phyloP scores from a whole-genome alignment of 2,329 filamentous ascomycete species.

The Exophiala lecanii-corni region DNA sequence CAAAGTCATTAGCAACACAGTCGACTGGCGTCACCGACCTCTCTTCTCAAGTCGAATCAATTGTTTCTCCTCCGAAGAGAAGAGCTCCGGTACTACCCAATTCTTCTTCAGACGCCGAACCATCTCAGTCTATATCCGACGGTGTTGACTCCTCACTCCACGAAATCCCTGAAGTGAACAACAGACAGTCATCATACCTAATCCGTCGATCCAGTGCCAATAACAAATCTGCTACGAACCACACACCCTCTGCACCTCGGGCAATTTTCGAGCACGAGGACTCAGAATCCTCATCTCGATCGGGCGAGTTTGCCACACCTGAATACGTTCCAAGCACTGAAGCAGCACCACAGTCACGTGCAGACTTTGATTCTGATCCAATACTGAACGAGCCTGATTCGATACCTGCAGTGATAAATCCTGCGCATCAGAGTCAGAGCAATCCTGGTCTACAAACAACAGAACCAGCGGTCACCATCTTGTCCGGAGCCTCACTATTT shows the following conservation, averaged over 20 bases:
- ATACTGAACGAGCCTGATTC: too few relatives aligned
- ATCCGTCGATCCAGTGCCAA: not conserved
- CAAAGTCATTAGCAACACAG: not conserved
- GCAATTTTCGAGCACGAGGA: not conserved
- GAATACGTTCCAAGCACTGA: slow-evolving; percentile 8
- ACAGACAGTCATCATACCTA: not conserved
- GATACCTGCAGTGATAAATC: too few relatives aligned
- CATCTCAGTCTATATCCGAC: too few relatives aligned
- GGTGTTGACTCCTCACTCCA: too few relatives aligned
- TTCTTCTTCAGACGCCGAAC: slow-evolving; percentile 1
- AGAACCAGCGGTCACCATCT: too few relatives aligned
- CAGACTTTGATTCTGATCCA: slow-evolving; percentile 1
- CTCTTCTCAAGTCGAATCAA: too few relatives aligned
- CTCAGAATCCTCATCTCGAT: slow-evolving; percentile 4
- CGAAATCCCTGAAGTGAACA: not conserved
- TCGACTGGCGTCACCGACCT: not conserved
- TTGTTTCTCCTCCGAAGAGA: too few relatives aligned
- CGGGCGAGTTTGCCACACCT: slow-evolving; percentile 2
- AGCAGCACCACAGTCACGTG: slow-evolving; percentile 1
- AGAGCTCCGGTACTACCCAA: not conserved
- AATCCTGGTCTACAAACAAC: too few relatives aligned
- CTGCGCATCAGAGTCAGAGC: too few relatives aligned
- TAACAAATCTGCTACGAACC: not conserved
- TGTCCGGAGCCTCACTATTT: too few relatives aligned
- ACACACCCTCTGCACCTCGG: not conserved